A percentile compares a stretch with the other conserved stretches of the same genome.
Evolutionary conservation across 805 yeast species (phyloP).

Genomic region (Candida glaebosa): DNA sequence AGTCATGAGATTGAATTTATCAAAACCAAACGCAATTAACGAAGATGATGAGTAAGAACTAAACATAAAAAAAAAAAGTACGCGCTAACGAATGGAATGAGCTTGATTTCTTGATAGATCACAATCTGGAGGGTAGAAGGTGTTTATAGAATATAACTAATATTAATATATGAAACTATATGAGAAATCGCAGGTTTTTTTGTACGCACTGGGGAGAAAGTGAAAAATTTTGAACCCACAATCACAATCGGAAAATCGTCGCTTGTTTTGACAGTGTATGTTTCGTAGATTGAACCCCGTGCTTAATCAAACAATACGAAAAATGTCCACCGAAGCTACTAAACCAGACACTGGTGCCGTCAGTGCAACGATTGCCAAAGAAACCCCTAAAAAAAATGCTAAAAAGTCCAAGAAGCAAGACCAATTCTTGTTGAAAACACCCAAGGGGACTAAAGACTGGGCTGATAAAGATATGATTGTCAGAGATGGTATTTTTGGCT

Average conservation of each 20-base stretch:
- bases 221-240: too few species aligned
- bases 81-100: too few species aligned
- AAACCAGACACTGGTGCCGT: constrained; percentile 9
- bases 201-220: too few species aligned
- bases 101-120: too few species aligned
- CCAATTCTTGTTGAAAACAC: constrained; percentile 82
- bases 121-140: too few species aligned
- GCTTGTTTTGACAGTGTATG: constrained; percentile 10
- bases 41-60: constrained; percentile 29
- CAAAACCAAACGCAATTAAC: constrained; percentile 37
- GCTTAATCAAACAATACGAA: constrained; percentile 8
- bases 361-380: constrained; percentile 8
- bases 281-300: constrained; percentile 10
- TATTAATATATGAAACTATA: too few species aligned
- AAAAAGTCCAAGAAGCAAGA: constrained; percentile 43
- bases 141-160: too few species aligned
- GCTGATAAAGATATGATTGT: constrained; percentile 96
- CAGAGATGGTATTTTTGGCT: constrained; percentile 79
- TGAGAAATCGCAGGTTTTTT: too few species aligned
- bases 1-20: constrained; percentile 39
- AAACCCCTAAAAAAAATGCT: constrained; percentile 13
- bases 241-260: background rate
- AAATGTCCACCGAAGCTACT: constrained; percentile 18
- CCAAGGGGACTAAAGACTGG: constrained; percentile 98
- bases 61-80: too few species aligned